These are phyloP conservation scores for Sanguinoderma infundibulare DNA, from an alignment of 1,284 basidiomycete genomes.

Conservation along the genomic window DNA sequence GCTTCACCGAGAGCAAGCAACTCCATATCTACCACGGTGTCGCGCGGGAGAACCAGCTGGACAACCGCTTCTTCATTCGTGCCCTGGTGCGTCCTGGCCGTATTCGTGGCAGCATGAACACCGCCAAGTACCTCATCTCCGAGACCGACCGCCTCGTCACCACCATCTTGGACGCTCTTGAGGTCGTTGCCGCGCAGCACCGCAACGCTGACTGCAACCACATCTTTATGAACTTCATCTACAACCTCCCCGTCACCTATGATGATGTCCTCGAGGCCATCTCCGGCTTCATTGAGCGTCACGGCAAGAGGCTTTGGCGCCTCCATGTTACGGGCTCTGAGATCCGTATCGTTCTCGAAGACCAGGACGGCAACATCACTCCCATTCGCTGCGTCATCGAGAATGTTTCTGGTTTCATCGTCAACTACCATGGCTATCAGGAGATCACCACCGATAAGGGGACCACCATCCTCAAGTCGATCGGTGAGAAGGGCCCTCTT, in stretches of 20 bases:
- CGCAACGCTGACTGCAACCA: slow-evolving; percentile 95
- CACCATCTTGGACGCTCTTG: slow-evolving; percentile 92
- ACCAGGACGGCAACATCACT: slow-evolving; percentile 90
- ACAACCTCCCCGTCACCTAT: slow-evolving; percentile 93
- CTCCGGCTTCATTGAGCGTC: slow-evolving; percentile 97
- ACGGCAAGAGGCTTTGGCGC: slow-evolving; percentile 97
- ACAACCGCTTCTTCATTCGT: slow-evolving; percentile 97
- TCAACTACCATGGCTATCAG: slow-evolving; percentile 99
- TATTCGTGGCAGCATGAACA: slow-evolving; percentile 89
- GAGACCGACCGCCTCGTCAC: slow-evolving; percentile 98
- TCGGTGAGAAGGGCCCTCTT: slow-evolving; percentile 92
- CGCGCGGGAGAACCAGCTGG: slow-evolving; percentile 94
- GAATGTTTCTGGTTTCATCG: slow-evolving; percentile 98
- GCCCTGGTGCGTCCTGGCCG: slow-evolving; percentile 96
- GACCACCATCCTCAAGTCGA: slow-evolving; percentile 92
- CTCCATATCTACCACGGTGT: slow-evolving; percentile 97
- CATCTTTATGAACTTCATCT: slow-evolving; percentile 98
- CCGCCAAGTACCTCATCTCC: slow-evolving; percentile 95
- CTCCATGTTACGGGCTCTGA: slow-evolving; percentile 98
- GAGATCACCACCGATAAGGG: slow-evolving; percentile 97
- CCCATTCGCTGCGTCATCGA: slow-evolving; percentile 98
- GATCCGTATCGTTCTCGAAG: slow-evolving; percentile 94
- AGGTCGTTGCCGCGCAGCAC: slow-evolving; percentile 87
- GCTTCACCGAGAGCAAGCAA: slow-evolving; percentile 93
- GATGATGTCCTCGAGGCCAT: slow-evolving; percentile 96